Evolutionary conservation across 2,329 filamentous ascomycete genomes (phyloP).

Genomic region (Aureobasidium sp.): DNA sequence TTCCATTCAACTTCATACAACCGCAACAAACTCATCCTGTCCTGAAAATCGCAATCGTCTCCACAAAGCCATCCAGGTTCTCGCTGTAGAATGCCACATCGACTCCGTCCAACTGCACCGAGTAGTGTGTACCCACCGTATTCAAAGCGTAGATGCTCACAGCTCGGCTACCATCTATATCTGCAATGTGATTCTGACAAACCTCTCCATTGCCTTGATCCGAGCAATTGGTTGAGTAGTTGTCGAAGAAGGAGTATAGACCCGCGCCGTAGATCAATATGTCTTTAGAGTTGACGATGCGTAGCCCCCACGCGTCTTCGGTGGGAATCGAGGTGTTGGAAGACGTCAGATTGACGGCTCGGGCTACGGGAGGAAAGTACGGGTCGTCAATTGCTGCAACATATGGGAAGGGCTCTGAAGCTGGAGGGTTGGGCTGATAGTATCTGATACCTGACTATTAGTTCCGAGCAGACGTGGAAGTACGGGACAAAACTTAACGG

Average conservation of each 20-base stretch:
- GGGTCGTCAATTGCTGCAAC: constrained; percentile 58
- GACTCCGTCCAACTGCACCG: constrained; percentile 40
- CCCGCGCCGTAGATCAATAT: constrained; percentile 58
- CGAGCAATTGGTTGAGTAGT: constrained; percentile 47
- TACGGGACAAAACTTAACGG: constrained; percentile 34
- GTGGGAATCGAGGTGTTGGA: constrained; percentile 12
- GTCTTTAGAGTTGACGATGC: constrained; percentile 50
- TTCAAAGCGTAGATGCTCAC: constrained; percentile 42
- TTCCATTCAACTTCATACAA: background rate
- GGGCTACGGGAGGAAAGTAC: constrained; percentile 53
- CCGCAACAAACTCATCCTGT: background rate
- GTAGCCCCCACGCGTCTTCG: constrained; percentile 57
- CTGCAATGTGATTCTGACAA: constrained; percentile 46
- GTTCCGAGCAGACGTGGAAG: too few species aligned
- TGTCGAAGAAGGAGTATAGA: constrained; percentile 61
- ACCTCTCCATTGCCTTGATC: constrained; percentile 31
- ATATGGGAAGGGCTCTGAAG: constrained; percentile 57
- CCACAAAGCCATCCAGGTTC: constrained; percentile 41
- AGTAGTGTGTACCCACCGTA: constrained; percentile 34
- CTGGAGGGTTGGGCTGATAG: constrained; percentile 76
- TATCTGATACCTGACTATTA: constrained; percentile 29
- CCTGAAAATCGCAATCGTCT: constrained; percentile 38
- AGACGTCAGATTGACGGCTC: constrained; percentile 18
- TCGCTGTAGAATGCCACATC: constrained; percentile 39
- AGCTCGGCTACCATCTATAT: constrained; percentile 36